phyloP scores from a whole-genome alignment of 257 asterid species.

The Nyctanthes arbortristis region DNA sequence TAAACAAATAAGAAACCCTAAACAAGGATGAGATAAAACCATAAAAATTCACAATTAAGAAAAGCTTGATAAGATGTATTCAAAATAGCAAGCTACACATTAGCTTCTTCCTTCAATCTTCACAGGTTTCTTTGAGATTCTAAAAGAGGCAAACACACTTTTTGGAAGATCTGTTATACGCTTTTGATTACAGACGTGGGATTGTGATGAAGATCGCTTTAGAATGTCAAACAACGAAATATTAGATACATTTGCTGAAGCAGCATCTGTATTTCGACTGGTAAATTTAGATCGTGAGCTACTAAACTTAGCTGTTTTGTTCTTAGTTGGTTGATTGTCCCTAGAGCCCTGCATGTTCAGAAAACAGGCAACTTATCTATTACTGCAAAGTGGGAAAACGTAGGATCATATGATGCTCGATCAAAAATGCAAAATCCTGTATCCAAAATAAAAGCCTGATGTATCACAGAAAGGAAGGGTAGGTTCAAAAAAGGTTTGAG shows the following conservation, averaged over 20 bases:
- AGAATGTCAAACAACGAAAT: conserved; percentile 67
- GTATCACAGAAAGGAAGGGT: not conserved
- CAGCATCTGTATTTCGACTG: conserved; percentile 26
- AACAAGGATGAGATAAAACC: no score
- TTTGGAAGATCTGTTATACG: conserved; percentile 48
- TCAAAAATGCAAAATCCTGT: not conserved
- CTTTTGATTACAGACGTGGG: conserved; percentile 35
- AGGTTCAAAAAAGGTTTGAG: not conserved
- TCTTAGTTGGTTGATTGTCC: conserved; percentile 36
- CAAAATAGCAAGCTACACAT: no score
- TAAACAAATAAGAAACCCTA: no score
- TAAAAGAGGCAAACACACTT: conserved; percentile 54
- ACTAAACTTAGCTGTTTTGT: conserved; percentile 35
- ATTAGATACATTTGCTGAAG: conserved; percentile 30
- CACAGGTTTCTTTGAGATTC: conserved; percentile 52
- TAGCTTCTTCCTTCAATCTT: conserved; percentile 51
- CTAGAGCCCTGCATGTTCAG: conserved; percentile 34
- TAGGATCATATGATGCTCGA: not conserved
- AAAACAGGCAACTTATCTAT: not conserved
- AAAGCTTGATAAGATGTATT: no score
- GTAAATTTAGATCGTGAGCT: conserved; percentile 36
- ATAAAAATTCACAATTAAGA: no score
- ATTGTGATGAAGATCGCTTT: conserved; percentile 52
- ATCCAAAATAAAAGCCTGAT: not conserved
- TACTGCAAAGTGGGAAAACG: not conserved